phyloP scores from a whole-genome alignment of 352 stramenopile genomes.

The Globisporangium heterothallicum region DNA sequence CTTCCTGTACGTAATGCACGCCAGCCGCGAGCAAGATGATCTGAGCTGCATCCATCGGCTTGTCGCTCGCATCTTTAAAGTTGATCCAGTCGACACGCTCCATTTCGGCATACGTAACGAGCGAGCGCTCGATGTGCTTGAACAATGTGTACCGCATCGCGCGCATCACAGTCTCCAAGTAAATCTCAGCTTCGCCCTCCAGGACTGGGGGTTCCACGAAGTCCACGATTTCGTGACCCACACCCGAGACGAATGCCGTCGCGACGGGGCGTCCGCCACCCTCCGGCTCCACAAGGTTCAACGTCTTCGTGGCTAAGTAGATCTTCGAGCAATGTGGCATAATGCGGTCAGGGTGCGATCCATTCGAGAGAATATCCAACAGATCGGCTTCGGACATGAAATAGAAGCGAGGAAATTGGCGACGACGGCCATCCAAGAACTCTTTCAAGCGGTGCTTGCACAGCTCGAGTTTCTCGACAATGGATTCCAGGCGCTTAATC shows the following conservation, averaged over 20 bases:
- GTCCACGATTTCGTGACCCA: conserved; percentile 91
- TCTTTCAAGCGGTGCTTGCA: conserved; percentile 94
- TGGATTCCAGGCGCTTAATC: conserved; percentile 86
- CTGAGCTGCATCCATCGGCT: conserved; percentile 92
- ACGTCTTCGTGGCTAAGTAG: conserved; percentile 92
- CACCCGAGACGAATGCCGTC: conserved; percentile 90
- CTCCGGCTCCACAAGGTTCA: conserved; percentile 71
- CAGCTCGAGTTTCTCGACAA: conserved; percentile 91
- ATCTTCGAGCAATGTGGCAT: conserved; percentile 96
- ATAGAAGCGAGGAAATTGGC: conserved; percentile 93
- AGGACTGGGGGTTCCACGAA: conserved; percentile 91
- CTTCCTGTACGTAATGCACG: conserved; percentile 92
- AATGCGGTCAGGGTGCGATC: conserved; percentile 90
- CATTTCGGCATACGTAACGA: conserved; percentile 89
- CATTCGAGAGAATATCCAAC: conserved; percentile 95
- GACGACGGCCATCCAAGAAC: conserved; percentile 92
- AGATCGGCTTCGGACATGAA: conserved; percentile 90
- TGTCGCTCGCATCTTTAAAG: conserved; percentile 83
- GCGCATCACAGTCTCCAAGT: conserved; percentile 94
- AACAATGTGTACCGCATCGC: conserved; percentile 94
- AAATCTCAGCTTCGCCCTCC: conserved; percentile 96
- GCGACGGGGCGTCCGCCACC: conserved; percentile 70
- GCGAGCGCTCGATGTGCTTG: conserved; percentile 90
- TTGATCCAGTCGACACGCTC: conserved; percentile 95
- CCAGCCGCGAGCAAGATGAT: conserved; percentile 92